Base-by-base conservation (phyloP, 768 basidiomycete species). In the Auricularia heimuer region DNA sequence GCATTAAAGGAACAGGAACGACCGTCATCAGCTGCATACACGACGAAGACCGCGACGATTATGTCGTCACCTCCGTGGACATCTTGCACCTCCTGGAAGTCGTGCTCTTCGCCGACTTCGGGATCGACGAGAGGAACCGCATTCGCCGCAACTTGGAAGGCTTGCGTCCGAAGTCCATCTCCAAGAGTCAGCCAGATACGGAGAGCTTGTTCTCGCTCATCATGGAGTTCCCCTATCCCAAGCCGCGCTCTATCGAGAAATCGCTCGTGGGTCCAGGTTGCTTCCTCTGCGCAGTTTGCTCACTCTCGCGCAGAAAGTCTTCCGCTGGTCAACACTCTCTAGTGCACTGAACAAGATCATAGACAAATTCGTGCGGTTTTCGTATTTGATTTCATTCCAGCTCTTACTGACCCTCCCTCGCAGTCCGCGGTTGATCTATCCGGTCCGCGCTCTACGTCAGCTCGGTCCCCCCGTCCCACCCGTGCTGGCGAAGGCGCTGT, bases 211-310 rank as follows among this genome's bases (percentile, higher is more conserved):
- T 98, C 82, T 87, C 90, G 77, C 82, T 87, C 69, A 94, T 99
- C 78, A 98, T 99, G 96, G 86, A 90, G 62, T 96, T 97, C 72
- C 92, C 94, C 0, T 85, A 86, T 56, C 96, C 96, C 7, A 94
- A 92, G 73, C 96, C 96, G 3, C 82, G 96, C 64, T 95, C 94
- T 73, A 99, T 98, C 67, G 96, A 98, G 72, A 98, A 98, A 80
- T 94, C 98, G 71, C 82, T 99, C 71, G 56, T 60, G 34, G 11
- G 56, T 29, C 18, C 11, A 34, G 11, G 80, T 80, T 71, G 79
- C 80, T 14, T 80, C 80, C 79, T 61, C 76, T 80, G 54, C 70
- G 73, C 67, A 80, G 79, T 75, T 78, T 78, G 70, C 75, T 77
- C 68, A 73, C 75, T 73, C 2, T 16, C 35, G 18, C 45, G 35